These are phyloP conservation scores for Tarenaya hassleriana DNA, from an alignment of 345 rosid species.

Conservation along the genomic window DNA sequence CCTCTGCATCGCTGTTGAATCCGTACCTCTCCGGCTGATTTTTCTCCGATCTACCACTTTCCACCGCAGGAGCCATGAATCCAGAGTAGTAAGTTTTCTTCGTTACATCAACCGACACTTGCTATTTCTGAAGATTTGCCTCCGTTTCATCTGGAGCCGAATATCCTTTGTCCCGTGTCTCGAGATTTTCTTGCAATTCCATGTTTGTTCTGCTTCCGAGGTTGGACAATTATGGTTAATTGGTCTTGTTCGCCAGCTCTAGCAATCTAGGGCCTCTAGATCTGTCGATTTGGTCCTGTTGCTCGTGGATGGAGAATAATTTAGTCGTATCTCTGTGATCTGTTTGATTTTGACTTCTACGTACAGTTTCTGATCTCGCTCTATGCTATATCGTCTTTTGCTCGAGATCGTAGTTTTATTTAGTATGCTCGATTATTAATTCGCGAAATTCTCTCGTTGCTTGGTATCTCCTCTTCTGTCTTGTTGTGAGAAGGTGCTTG, in stretches of 20 bases:
- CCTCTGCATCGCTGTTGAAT: not conserved
- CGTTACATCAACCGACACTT: not conserved
- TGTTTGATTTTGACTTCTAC: slow-evolving; percentile 8
- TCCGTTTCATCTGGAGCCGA: too few species aligned
- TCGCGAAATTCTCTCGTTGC: not conserved
- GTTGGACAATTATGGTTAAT: not conserved
- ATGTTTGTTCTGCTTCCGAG: too few species aligned
- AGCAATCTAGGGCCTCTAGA: not conserved
- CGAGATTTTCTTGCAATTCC: too few species aligned
- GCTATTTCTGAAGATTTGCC: too few species aligned
- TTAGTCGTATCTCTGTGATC: not conserved
- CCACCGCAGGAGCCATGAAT: slow-evolving; percentile 36
- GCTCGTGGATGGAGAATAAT: not conserved
- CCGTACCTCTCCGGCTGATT: slow-evolving; percentile 10
- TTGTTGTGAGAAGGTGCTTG: too few species aligned
- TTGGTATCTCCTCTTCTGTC: slow-evolving; percentile 2
- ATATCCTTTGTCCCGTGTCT: not conserved
- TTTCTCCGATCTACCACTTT: not conserved
- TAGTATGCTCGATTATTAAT: not conserved
- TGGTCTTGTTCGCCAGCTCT: not conserved
- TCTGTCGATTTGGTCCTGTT: slow-evolving; percentile 5
- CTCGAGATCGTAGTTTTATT: not conserved
- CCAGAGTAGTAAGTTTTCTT: slow-evolving; percentile 52
- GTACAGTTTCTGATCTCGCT: not conserved
- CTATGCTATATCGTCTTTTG: not conserved